Evolutionary conservation across 2,329 filamentous ascomycete genomes (phyloP), one percentile per base, ranked within the genome.

Genomic region (Colletotrichum sp.): DNA sequence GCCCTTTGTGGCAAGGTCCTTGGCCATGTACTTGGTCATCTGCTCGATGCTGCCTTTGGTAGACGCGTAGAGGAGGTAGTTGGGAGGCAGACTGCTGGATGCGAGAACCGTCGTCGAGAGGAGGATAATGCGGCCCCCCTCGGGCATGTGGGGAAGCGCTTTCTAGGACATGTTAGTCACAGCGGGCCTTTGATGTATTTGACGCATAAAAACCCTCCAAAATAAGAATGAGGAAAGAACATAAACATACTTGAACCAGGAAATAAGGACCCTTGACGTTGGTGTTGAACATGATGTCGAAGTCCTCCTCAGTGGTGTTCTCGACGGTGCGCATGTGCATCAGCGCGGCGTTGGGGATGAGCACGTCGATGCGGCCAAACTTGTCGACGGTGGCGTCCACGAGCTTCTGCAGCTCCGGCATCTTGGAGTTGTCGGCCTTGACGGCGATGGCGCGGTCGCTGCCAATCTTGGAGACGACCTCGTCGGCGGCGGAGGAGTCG

Each of bases 11-110:
- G 84, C 88, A 27, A 91, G 84, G 66, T 91, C 89, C 79, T 90
- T 91, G 58, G 87, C 85, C 73, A 91, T 79, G 4, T 87, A 81
- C 13, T 89, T 86, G 0, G 86, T 86, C 82, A 92, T 87, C 79
- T 91, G 88, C 79, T 92, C 90, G 54, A 92, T 85, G 11, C 90
- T 88, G 62, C 89, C 90, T 78, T 92, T 92, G 57, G 87, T 89
- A 0, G 86, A 82, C 12, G 83, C 84, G 78, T 92, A 92, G 11
- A 90, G 82, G 18, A 88, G 81, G 75, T 90, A 90, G 1, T 78
- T 75, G 0, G 87, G 84, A 31, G 82, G 68, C 2, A 90, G 82
- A 5, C 79, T 81, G 2, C 83, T 85, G 5, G 80, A 77, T 16
- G 77, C 78, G 51, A 80, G 83, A 57, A 83, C 75, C 21, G 80